Evolutionary conservation across 257 asterid species (phyloP), one percentile per base, ranked within the genome.

Genomic region (Ophiorrhiza pumila): DNA sequence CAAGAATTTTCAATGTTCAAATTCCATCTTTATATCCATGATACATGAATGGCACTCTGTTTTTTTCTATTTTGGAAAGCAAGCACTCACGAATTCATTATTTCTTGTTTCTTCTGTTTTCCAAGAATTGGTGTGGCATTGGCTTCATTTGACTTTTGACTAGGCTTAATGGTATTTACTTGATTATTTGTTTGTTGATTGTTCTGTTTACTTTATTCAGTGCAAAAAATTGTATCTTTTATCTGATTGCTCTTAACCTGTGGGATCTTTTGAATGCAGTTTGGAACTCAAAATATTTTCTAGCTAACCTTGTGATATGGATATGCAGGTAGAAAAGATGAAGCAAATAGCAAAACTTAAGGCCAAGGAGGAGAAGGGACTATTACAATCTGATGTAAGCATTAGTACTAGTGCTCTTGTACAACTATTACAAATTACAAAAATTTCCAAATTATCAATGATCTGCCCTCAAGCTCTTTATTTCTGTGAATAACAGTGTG

Each of bases 301-400:
- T 72, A 73, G 76, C 70, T 66, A 29, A 69, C 70, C 34, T 71
- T 20, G 35, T 57, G 31, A 37, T 66, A 35, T 73, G 64, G 56
- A 71, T 74, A 66, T 78, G 82, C 87, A 87, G 98, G 97, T 95
- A 45, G 97, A 87, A 63, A 89, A 90, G 84, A 85, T 91, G 96
- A 92, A 92, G 80, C 91, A 87, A 78, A 88, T 92, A 75, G 98
- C 98, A 80, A 90, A 86, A 88, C 77, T 80, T 29, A 92, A 92
- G 85, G 97, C 83, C 45, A 91, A 84, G 84, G 95, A 92, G 78
- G 99, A 88, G 83, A 92, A 81, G 82, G 87, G 49, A 82, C 84
- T 77, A 72, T 80, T 90, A 73, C 93, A 83, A 75, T 86, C 95
- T 11, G 98, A 91, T 96, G 99, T 94, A 79, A 82, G 89, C 62